Base-by-base conservation (phyloP, 225 moss, liverwort and hornwort species). In the Pleurozium schreberi region DNA sequence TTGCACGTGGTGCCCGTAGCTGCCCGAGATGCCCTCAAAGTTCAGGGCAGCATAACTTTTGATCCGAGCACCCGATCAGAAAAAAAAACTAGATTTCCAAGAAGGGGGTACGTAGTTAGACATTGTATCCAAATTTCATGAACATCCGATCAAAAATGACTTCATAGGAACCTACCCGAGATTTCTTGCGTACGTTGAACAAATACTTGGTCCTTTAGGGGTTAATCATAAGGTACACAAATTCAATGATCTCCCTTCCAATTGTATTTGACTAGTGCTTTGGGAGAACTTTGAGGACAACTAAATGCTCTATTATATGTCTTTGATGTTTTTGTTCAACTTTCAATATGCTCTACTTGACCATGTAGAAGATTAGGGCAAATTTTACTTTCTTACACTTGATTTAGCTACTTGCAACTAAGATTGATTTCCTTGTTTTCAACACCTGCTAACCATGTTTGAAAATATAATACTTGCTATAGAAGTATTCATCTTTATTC, bases 301-400 rank as follows among this genome's bases (percentile, higher is more conserved):
- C 2, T 74, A 6, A 16, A 71, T 43, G 3, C 16, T 43, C 26
- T 15, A 27, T 42, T 5, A 27, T 43, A 16, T 43, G 43, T 27
- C 8, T 71, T 71, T 27, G 16, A 71, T 27, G 9, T 10, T 73
- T 42, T 47, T 30, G 30, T 45, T 73, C 4, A 18, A 45, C 45
- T 73, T 47, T 73, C 9, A 73, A 73, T 73, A 18, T 47, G 3
- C 11, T 17, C 42, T 45, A 73, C 7, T 27, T 69, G 14, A 40
- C 1, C 21, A 69, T 1, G 0, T 14, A 70, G 4, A 70, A 40
- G 8, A 40, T 40, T 0, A 40, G 0, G 13, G 25, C 40, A 40
- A 68, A 14, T 25, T 40, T 6, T 42, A 8, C 8, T 70, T 26
- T 26, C 3, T 14, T 42, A 26, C 26, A 42, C 8, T 70, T 70